phyloP scores from a whole-genome alignment of 495 filamentous ascomycete species.

The Lindgomyces ingoldianus region DNA sequence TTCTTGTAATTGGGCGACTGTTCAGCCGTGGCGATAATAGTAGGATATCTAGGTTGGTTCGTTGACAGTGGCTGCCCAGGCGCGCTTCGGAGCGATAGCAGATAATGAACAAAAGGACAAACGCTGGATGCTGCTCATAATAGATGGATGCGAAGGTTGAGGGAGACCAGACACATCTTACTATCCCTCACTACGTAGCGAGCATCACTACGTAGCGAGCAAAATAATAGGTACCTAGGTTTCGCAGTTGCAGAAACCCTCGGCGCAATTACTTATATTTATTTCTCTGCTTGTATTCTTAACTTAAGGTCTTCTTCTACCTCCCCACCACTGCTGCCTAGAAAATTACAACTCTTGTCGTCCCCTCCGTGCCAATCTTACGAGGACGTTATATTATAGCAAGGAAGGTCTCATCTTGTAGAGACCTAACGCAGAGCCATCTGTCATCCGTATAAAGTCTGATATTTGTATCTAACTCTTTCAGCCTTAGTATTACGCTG shows the following conservation, averaged over 20 bases:
- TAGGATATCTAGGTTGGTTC: constrained; percentile 10
- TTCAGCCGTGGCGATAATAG: constrained; percentile 27
- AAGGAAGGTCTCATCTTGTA: too few relatives aligned
- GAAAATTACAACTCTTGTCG: not conserved
- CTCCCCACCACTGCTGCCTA: not conserved
- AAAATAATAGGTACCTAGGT: not conserved
- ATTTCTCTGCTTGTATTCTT: not conserved
- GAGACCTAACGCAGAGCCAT: too few relatives aligned
- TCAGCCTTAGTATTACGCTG: too few relatives aligned
- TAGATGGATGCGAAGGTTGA: constrained; percentile 16
- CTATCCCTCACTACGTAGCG: not conserved
- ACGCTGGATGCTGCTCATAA: constrained; percentile 13
- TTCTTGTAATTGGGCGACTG: constrained; percentile 28
- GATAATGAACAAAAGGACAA: constrained; percentile 11
- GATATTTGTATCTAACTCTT: too few relatives aligned
- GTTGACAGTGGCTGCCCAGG: constrained; percentile 21
- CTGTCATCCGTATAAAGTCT: too few relatives aligned
- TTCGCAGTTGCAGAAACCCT: not conserved
- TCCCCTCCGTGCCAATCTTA: too few relatives aligned
- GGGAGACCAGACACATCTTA: constrained; percentile 6
- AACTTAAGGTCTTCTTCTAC: not conserved
- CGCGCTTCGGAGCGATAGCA: constrained; percentile 15
- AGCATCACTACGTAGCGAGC: not conserved
- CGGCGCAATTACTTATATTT: not conserved
- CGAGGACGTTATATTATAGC: too few relatives aligned